Evolutionary conservation across 2,329 filamentous ascomycete species (phyloP).

Genomic region (Westerdykella ornata): DNA sequence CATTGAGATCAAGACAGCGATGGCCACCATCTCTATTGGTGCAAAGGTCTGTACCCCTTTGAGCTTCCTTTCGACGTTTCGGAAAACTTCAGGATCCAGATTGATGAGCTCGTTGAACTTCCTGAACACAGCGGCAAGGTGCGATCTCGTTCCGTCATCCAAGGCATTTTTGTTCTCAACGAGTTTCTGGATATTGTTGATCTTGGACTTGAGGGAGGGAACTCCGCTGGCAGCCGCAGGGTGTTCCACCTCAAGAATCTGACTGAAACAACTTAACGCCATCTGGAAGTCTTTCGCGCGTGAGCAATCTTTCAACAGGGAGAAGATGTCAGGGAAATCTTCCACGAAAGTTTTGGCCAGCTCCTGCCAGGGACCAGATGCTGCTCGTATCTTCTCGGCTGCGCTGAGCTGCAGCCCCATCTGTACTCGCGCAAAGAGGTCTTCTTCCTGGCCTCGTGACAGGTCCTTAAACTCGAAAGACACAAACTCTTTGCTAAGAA

Average conservation of each 20-base stretch:
- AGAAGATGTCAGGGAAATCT: slow-evolving; percentile 37
- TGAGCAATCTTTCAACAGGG: slow-evolving; percentile 22
- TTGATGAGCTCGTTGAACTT: slow-evolving; percentile 25
- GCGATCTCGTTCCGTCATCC: slow-evolving; percentile 26
- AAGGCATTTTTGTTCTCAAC: slow-evolving; percentile 21
- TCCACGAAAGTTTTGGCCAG: slow-evolving; percentile 40
- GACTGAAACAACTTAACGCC: slow-evolving; percentile 31
- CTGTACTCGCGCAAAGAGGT: slow-evolving; percentile 45
- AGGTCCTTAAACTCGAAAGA: slow-evolving; percentile 42
- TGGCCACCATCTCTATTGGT: slow-evolving; percentile 34
- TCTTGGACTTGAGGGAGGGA: slow-evolving; percentile 20
- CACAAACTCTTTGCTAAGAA: slow-evolving; percentile 38
- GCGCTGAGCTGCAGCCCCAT: slow-evolving; percentile 41
- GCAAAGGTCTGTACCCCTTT: slow-evolving; percentile 29
- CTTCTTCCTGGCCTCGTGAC: slow-evolving; percentile 40
- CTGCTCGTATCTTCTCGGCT: slow-evolving; percentile 44
- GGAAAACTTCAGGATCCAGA: slow-evolving; percentile 23
- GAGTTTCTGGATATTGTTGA: slow-evolving; percentile 17
- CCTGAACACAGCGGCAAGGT: slow-evolving; percentile 30
- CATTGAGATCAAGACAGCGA: slow-evolving; percentile 29
- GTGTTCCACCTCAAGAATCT: slow-evolving; percentile 33
- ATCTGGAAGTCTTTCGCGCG: slow-evolving; percentile 32
- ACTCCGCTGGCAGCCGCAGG: slow-evolving; percentile 18
- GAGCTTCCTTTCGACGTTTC: slow-evolving; percentile 21
- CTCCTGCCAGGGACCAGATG: slow-evolving; percentile 42